Evolutionary conservation across 495 filamentous ascomycete genomes (phyloP), one percentile per base, ranked within the genome.

Genomic region (Ascobolus immersus): DNA sequence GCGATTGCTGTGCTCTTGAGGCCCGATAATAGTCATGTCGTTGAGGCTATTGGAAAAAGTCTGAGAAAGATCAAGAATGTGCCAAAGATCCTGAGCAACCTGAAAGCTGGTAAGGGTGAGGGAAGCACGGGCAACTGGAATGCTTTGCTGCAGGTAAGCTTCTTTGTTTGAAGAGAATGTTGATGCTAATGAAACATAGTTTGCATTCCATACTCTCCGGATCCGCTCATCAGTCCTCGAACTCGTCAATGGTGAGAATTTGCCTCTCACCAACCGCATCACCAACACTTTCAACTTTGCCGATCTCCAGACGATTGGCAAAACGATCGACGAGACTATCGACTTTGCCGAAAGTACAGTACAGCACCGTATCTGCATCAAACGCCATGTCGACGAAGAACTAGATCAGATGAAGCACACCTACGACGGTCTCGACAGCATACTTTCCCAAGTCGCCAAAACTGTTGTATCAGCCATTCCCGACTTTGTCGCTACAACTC

Each of bases 61-160:
- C 52, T 96, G 22, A 65, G 64, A 32, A 69, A 65, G 36, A 64
- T 92, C 31, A 80, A 77, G 44, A 84, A 93, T 40, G 72, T 91
- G 42, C 47, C 47, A 2, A 49, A 49, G 21, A 35, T 50, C 10
- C 39, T 50, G n/a, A 37, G 32, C 6, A 13, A 33, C 4, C 19
- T 50, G 13, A 41, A 43, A 21, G 38, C 36, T 9, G 47, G 47
- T 17, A 39, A 39, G 31, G 38, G 35, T 18, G 41, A 32, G 9
- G 39, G 40, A 4, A 37, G 39, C 5, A 39, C 46, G 2, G 37
- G 45, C 2, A 46, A 40, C 15, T 50, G 46, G 46, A 36, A 28
- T 14, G 29, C 41, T 5, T n/a, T 49, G 3, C 28, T 38, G 4
- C 31, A 7, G 22, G 22, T 25, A 25, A n/a, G 7, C n/a, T n/a